Conservation (phyloP, 306 rosid genomes). For the Medicago ruthenica region DNA sequence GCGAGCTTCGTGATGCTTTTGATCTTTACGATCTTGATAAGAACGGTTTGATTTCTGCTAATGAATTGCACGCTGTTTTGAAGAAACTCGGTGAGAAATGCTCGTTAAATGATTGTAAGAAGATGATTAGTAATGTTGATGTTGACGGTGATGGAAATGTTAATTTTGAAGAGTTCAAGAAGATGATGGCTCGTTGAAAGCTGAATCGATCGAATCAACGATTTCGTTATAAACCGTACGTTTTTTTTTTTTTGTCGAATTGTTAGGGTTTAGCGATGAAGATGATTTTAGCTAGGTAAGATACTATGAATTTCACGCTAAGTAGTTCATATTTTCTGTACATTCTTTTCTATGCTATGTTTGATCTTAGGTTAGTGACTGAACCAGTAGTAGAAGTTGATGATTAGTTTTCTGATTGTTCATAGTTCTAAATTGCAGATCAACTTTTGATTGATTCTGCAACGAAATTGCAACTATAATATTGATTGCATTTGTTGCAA, state of each 20-base stretch:
- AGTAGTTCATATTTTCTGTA: conserved; percentile 18
- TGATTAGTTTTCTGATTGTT: background rate
- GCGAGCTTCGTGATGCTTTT: conserved; percentile 87
- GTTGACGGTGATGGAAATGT: conserved; percentile 87
- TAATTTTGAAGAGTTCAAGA: conserved; percentile 93
- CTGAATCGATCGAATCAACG: background rate
- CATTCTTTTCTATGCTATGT: background rate
- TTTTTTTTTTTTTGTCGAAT: background rate
- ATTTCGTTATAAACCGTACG: conserved; percentile 27
- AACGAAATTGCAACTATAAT: background rate
- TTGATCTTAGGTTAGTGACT: conserved; percentile 27
- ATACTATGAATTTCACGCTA: conserved; percentile 11
- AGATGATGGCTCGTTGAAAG: conserved; percentile 72
- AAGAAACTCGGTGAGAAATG: conserved; percentile 80
- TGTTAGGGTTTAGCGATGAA: conserved; percentile 7
- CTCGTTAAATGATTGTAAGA: conserved; percentile 67
- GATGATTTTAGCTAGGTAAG: background rate
- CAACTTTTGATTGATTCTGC: background rate
- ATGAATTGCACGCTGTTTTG: conserved; percentile 75
- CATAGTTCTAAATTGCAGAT: background rate
- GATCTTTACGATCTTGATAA: conserved; percentile 85
- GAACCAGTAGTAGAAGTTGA: background rate
- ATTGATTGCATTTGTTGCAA: background rate
- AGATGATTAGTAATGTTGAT: conserved; percentile 85
- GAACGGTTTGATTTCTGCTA: conserved; percentile 82